Conservation (phyloP, 2,329 filamentous ascomycete species). For the Paracamarosporium sp. region DNA sequence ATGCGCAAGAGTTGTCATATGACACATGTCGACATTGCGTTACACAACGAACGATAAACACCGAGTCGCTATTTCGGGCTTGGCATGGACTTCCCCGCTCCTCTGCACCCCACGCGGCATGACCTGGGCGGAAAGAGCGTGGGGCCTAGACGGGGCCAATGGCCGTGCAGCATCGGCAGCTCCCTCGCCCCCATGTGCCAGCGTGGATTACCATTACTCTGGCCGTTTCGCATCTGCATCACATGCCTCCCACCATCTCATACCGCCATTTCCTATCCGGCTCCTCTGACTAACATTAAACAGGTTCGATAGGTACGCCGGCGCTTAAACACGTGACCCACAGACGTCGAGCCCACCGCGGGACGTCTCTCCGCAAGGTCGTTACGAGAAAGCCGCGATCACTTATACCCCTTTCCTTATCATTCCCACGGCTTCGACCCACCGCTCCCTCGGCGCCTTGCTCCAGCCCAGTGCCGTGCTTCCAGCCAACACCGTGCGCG, state of each 20-base stretch:
- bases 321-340: slow-evolving; percentile 27
- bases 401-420: slow-evolving; percentile 17
- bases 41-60: slow-evolving; percentile 5
- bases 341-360: background rate
- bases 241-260: background rate
- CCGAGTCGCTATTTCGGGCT: too few species aligned
- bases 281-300: slow-evolving; percentile 16
- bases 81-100: slow-evolving; percentile 14
- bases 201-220: slow-evolving; percentile 1
- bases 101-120: slow-evolving; percentile 20
- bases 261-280: background rate
- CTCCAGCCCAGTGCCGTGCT: background rate
- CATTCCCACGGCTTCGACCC: background rate
- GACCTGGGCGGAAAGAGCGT: slow-evolving; percentile 3
- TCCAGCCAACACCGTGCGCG: background rate
- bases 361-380: background rate
- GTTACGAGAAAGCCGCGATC: slow-evolving; percentile 10
- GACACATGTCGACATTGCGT: slow-evolving; percentile 2
- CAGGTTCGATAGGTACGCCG: slow-evolving; percentile 43
- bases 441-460: slow-evolving; percentile 2
- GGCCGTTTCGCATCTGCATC: background rate
- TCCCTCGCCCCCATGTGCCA: slow-evolving; percentile 2
- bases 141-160: slow-evolving; percentile 15
- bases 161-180: slow-evolving; percentile 3
- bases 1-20: background rate